phyloP scores from a whole-genome alignment of 345 rosid species.

The Luvunga scandens region DNA sequence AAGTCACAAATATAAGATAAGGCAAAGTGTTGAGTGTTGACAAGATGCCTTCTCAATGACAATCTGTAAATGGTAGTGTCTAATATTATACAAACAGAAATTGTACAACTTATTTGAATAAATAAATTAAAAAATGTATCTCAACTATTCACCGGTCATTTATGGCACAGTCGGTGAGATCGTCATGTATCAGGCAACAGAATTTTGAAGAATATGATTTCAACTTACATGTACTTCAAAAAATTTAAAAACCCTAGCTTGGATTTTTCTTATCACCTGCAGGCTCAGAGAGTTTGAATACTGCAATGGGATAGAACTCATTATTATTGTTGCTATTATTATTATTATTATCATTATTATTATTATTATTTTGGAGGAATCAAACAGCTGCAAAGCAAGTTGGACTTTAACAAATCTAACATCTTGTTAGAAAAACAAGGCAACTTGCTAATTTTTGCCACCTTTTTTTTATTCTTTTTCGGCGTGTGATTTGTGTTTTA shows the following conservation, averaged over 20 bases:
- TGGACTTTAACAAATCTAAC: too few species aligned
- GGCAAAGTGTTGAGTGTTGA: background rate
- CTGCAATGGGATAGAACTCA: background rate
- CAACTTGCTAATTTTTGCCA: conserved; percentile 1
- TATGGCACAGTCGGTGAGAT: background rate
- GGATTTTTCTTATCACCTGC: background rate
- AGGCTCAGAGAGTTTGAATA: background rate
- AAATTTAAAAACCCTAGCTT: background rate
- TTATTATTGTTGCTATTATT: background rate
- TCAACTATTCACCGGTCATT: background rate
- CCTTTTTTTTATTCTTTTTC: background rate
- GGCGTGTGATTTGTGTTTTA: conserved; percentile 11
- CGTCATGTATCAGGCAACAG: background rate
- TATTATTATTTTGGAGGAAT: background rate
- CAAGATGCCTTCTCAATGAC: background rate
- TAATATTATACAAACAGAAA: background rate
- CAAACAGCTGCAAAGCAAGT: conserved; percentile 11
- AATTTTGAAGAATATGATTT: background rate
- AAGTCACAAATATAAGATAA: conserved; percentile 1
- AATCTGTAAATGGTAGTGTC: background rate
- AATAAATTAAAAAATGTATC: background rate
- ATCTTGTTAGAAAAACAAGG: conserved; percentile 6
- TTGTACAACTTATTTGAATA: background rate
- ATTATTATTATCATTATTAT: background rate
- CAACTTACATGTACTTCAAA: background rate